phyloP scores from a whole-genome alignment of 768 basidiomycete species.

The Paxillus rubicundulus region DNA sequence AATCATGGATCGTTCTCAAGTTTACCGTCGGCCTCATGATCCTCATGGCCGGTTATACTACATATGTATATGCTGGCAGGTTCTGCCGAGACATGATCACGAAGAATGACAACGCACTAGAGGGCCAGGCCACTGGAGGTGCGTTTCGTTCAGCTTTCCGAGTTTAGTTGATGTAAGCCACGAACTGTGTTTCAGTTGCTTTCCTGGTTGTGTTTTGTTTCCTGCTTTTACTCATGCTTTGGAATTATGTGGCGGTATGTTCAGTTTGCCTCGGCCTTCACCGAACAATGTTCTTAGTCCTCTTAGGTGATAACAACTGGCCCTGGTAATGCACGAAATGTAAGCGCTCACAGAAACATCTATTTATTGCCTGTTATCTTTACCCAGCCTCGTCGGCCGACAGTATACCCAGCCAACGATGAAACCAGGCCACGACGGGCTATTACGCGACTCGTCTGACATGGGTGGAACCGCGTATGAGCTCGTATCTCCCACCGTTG shows the following conservation, averaged over 20 bases:
- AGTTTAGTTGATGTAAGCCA: slow-evolving; percentile 6
- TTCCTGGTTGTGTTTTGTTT: slow-evolving; percentile 62
- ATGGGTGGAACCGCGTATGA: slow-evolving; percentile 30
- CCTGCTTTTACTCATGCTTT: slow-evolving; percentile 67
- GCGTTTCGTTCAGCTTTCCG: slow-evolving; percentile 35
- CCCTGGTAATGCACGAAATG: slow-evolving; percentile 68
- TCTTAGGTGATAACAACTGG: slow-evolving; percentile 59
- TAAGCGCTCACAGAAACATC: slow-evolving; percentile 33
- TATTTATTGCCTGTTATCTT: background rate
- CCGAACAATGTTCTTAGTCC: background rate
- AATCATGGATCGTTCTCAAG: slow-evolving; percentile 77
- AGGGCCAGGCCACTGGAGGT: slow-evolving; percentile 60
- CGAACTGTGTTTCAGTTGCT: slow-evolving; percentile 45
- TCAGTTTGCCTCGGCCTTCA: background rate
- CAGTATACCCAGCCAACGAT: slow-evolving; percentile 25
- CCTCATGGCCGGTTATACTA: slow-evolving; percentile 62
- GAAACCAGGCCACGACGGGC: slow-evolving; percentile 23
- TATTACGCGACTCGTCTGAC: slow-evolving; percentile 20
- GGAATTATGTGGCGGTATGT: slow-evolving; percentile 75
- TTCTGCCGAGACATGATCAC: slow-evolving; percentile 73
- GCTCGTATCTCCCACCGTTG: slow-evolving; percentile 18
- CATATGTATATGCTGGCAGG: slow-evolving; percentile 76
- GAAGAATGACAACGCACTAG: slow-evolving; percentile 40
- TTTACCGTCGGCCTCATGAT: slow-evolving; percentile 56
- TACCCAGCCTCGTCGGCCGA: background rate